These are phyloP conservation scores for Kwoniella shandongensis DNA, from an alignment of 768 basidiomycete species.

Conservation along the genomic window DNA sequence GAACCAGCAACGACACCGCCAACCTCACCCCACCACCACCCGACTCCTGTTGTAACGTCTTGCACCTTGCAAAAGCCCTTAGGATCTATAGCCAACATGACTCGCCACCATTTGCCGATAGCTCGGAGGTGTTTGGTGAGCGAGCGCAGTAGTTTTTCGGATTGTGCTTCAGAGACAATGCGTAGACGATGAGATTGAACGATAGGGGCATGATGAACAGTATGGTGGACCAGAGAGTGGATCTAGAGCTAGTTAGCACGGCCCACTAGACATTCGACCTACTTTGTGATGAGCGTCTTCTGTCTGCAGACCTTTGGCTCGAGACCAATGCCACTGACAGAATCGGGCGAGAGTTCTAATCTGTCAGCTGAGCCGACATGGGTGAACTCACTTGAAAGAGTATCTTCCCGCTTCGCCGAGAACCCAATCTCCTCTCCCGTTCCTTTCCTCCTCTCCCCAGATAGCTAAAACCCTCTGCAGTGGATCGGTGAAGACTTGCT, in stretches of 20 bases:
- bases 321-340: slow-evolving; percentile 41
- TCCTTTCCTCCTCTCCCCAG: slow-evolving; percentile 27
- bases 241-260: slow-evolving; percentile 3
- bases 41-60: slow-evolving; percentile 41
- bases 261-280: slow-evolving; percentile 5
- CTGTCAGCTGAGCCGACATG: not conserved
- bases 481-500: slow-evolving; percentile 34
- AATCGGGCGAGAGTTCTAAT: slow-evolving; percentile 45
- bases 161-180: slow-evolving; percentile 15
- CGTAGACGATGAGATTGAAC: slow-evolving; percentile 40
- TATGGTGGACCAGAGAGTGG: slow-evolving; percentile 31
- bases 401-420: slow-evolving; percentile 24
- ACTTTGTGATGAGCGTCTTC: slow-evolving; percentile 31
- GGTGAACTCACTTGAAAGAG: slow-evolving; percentile 21
- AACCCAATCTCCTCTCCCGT: slow-evolving; percentile 15
- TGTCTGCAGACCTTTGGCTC: slow-evolving; percentile 37
- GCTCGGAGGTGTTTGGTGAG: slow-evolving; percentile 48
- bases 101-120: slow-evolving; percentile 50
- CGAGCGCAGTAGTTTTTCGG: slow-evolving; percentile 31
- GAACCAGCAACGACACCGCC: slow-evolving; percentile 44
- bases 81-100: slow-evolving; percentile 47
- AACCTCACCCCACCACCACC: slow-evolving; percentile 53
- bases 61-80: slow-evolving; percentile 45
- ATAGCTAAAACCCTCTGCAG: slow-evolving; percentile 30
- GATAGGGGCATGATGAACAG: slow-evolving; percentile 37